Percentiles rank a stretch among this genome's conserved stretches.
These are phyloP conservation scores for Candida easanensis DNA, from an alignment of 805 yeast genomes.

Conservation along the genomic window DNA sequence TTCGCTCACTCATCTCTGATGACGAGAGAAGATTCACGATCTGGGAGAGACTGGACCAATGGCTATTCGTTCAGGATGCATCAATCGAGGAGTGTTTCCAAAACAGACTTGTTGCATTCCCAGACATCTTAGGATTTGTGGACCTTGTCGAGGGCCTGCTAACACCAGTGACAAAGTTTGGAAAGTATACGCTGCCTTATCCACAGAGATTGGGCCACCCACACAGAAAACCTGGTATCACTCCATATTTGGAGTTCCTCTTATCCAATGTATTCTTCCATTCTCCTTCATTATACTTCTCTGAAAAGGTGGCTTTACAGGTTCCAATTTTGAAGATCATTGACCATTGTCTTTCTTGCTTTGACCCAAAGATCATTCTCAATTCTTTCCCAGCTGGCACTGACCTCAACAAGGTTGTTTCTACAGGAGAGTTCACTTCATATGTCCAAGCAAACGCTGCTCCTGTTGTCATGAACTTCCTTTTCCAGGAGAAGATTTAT, in stretches of 20 bases:
- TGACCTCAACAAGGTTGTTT: slow-evolving; percentile 48
- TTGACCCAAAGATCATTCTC: slow-evolving; percentile 50
- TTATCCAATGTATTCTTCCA: slow-evolving; percentile 63
- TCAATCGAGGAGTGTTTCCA: slow-evolving; percentile 44
- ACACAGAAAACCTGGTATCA: slow-evolving; percentile 63
- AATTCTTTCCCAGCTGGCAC: slow-evolving; percentile 50
- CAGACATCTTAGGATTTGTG: slow-evolving; percentile 61
- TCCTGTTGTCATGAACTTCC: slow-evolving; percentile 55
- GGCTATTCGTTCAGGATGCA: slow-evolving; percentile 48
- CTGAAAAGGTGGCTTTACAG: slow-evolving; percentile 45
- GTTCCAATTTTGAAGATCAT: slow-evolving; percentile 50
- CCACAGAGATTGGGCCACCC: slow-evolving; percentile 63
- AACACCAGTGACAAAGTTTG: slow-evolving; percentile 33
- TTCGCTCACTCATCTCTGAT: slow-evolving; percentile 55
- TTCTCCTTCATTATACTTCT: slow-evolving; percentile 38
- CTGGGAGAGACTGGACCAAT: slow-evolving; percentile 69
- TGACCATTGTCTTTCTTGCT: slow-evolving; percentile 43
- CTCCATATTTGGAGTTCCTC: slow-evolving; percentile 78
- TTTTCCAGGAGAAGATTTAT: slow-evolving; percentile 60
- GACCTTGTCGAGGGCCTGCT: slow-evolving; percentile 41
- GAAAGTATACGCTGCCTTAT: slow-evolving; percentile 43
- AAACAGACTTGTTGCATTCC: slow-evolving; percentile 45
- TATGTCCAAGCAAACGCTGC: slow-evolving; percentile 71
- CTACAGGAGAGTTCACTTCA: slow-evolving; percentile 41
- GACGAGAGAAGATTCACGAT: slow-evolving; percentile 42